Conservation (phyloP, 108 stramenopile genomes). For the Thalassiosira profunda region DNA sequence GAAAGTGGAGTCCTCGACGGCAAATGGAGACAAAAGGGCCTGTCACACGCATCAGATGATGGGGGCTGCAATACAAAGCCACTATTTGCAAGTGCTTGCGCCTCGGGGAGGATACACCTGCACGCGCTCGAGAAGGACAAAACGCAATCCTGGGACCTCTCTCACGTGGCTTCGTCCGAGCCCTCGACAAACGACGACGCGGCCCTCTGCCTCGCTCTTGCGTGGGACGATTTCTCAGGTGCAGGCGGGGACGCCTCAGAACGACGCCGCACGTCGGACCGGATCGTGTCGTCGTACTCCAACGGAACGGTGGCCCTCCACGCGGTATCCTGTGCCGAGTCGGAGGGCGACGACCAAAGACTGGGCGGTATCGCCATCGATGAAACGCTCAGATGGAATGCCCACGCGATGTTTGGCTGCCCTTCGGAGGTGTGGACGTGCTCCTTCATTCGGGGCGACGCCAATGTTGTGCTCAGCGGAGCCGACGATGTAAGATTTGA, state of each 20-base stretch:
- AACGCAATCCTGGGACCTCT: slow-evolving; percentile 29
- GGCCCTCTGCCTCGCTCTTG: slow-evolving; percentile 59
- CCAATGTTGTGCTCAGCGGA: slow-evolving; percentile 46
- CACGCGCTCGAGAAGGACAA: slow-evolving; percentile 26
- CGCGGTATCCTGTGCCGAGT: slow-evolving; percentile 17
- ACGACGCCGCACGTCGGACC: slow-evolving; percentile 8
- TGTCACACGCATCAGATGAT: background rate
- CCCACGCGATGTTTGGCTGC: slow-evolving; percentile 78
- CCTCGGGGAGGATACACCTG: slow-evolving; percentile 47
- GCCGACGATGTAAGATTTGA: slow-evolving; percentile 49
- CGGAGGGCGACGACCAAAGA: background rate
- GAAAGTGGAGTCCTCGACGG: slow-evolving; percentile 80
- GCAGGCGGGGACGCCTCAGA: background rate
- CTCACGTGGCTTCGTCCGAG: slow-evolving; percentile 25
- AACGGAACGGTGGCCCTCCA: slow-evolving; percentile 72
- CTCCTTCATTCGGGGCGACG: slow-evolving; percentile 42
- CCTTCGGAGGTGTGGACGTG: slow-evolving; percentile 90
- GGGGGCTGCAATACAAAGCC: background rate
- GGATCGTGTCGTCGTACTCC: slow-evolving; percentile 85
- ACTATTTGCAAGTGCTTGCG: slow-evolving; percentile 36
- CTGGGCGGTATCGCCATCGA: slow-evolving; percentile 2
- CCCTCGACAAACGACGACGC: background rate
- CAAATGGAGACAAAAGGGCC: slow-evolving; percentile 61
- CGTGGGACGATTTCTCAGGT: slow-evolving; percentile 44
- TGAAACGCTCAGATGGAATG: slow-evolving; percentile 60